Conservation (phyloP, 169 alveolate species). For the Plasmodium vivax region DNA sequence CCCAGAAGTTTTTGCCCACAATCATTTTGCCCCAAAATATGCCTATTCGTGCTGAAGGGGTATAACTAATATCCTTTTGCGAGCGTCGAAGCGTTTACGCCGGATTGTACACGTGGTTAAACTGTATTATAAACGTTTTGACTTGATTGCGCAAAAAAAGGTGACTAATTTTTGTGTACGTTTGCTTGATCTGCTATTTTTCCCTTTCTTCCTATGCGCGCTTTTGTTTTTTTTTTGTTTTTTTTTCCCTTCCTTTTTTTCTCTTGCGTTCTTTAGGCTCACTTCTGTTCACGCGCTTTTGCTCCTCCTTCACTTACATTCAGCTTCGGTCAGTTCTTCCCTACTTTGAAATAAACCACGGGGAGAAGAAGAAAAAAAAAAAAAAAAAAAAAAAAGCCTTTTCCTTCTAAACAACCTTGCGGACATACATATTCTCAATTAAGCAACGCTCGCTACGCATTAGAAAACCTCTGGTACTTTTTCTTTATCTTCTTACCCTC, state of each 20-base stretch:
- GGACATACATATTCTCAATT: conserved; percentile 4
- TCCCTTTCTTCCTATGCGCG: neutral
- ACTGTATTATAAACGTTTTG: neutral
- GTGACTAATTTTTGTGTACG: neutral
- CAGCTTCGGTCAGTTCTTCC: neutral
- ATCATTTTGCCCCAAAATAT: conserved; percentile 39
- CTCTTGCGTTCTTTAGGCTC: neutral
- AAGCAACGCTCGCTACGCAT: neutral
- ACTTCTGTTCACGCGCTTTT: neutral
- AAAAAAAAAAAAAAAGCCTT: conserved; percentile 15
- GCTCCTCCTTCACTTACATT: neutral
- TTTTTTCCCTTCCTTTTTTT: neutral
- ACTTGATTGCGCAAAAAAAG: neutral
- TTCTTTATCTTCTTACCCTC: conserved; percentile 7
- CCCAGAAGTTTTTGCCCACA: conserved; percentile 69
- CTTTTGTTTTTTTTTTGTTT: neutral
- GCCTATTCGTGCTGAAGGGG: neutral
- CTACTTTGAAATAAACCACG: neutral
- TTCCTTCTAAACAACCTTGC: neutral
- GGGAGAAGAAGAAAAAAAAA: neutral
- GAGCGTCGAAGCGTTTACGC: neutral
- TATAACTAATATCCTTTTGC: neutral
- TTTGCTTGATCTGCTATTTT: neutral
- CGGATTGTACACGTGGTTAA: neutral
- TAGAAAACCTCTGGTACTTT: neutral